Evolutionary conservation across 129 eudicot genomes (phyloP), one percentile per base, ranked within the genome.

Genomic region (Dittrichia graveolens): DNA sequence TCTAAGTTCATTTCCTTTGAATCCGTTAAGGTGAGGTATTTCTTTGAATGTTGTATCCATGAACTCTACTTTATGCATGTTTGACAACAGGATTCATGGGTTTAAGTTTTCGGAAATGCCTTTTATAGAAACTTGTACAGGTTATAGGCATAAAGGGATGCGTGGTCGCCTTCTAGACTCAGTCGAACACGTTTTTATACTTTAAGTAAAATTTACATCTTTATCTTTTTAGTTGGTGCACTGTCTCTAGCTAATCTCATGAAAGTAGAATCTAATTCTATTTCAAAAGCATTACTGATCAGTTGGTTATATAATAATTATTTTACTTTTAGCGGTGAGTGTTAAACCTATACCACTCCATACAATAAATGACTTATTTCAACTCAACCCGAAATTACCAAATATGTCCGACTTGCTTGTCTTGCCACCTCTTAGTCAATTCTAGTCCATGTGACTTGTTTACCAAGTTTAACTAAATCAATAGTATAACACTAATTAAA

Each of bases 81-180:
- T 73, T 54, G 6, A 52, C 46, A 9, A 58, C 69, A 91, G 95
- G 80, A 74, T 88, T 50, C 97, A 80, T 50, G 97, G 92, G 57
- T 82, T 65, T 48, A 78, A 66, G 65, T 55, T 91, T 60, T 92
- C 97, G 2, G 97, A 88, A 81, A 91, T 91, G 96, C 95, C 97
- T 58, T 88, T 88, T 66, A 73, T 88, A 44, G 92, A 85, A 55
- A 91, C 97, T 42, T 90, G 92, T 18, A 48, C 67, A 38, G 61
- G 49, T 19, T 86, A 84, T 74, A 81, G 97, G 82, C 84, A 86
- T 73, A 88, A 91, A 75, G 95, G 95, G 59, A 83, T 91, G 92
- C 83, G 95, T 42, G 76, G 87, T 11, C 89, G 83, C 58, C 92
- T 91, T 68, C 74, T 91, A 58, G 48, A 79, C 70, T 85, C 88